These are phyloP conservation scores for Sambucus nigra DNA, from an alignment of 129 eudicot species.

Conservation along the genomic window DNA sequence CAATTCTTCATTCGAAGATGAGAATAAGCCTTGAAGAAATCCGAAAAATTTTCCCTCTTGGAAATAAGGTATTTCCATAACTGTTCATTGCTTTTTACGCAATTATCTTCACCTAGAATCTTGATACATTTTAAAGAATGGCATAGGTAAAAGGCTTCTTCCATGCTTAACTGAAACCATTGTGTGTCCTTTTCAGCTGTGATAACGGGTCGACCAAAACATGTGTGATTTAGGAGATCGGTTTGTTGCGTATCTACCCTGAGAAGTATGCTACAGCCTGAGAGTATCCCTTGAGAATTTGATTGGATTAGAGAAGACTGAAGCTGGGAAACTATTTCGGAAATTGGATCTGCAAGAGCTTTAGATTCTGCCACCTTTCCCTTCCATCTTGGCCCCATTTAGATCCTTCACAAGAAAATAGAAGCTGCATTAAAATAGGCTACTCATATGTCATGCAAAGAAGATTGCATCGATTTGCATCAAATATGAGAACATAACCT, in stretches of 20 bases:
- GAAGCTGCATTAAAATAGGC: neutral
- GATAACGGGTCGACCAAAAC: constrained; percentile 61
- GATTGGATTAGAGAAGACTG: constrained; percentile 40
- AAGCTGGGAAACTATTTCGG: constrained; percentile 38
- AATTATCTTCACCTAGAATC: constrained; percentile 21
- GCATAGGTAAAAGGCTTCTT: constrained; percentile 63
- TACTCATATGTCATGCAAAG: no score
- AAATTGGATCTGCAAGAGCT: constrained; percentile 73
- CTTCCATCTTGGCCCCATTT: constrained; percentile 86
- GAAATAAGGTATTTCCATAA: constrained; percentile 51
- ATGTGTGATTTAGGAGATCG: constrained; percentile 46
- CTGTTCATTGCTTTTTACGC: constrained; percentile 24
- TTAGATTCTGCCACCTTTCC: constrained; percentile 58
- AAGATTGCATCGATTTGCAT: no score
- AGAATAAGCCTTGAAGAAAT: constrained; percentile 46
- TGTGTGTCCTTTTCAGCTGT: constrained; percentile 50
- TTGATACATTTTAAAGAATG: constrained; percentile 39
- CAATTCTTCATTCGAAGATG: constrained; percentile 68
- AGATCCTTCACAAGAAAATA: constrained; percentile 14
- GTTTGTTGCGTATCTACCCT: constrained; percentile 47
- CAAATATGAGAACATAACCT: no score
- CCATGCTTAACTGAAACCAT: constrained; percentile 54
- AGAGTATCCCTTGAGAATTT: constrained; percentile 40
- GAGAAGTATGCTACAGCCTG: constrained; percentile 42
- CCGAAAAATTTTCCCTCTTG: constrained; percentile 27